Base-by-base conservation (phyloP, 208 protist genomes). In the Trypanosoma boissoni region DNA sequence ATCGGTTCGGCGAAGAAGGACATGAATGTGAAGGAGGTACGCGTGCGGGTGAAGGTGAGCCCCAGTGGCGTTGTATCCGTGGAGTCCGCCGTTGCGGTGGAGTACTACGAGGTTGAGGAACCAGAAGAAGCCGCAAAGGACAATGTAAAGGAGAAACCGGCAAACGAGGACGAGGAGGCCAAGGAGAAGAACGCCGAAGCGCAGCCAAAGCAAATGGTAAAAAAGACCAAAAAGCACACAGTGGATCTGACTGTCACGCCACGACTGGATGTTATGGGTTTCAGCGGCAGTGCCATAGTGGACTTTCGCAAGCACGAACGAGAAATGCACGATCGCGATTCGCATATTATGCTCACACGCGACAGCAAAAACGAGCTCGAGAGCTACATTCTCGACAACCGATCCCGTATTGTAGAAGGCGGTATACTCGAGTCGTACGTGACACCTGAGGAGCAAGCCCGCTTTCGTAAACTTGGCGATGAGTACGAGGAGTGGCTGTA, bases 281-380 rank as follows among this genome's bases (percentile, higher is more conserved):
- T 86, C 68, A 24, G 67, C 37, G 32, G 65, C 56, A 65, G 72
- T 16, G 32, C 49, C 23, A 65, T 96, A 6, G 34, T 90, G 9
- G 8, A 43, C 42, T 92, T 89, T 64, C 53, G 70, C 28, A 74
- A 81, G 65, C 24, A 53, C n/a, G 92, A 97, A 64, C 21, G 42
- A 12, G 78, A 92, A 36, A 95, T 96, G 92, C 42, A 76, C 69
- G 62, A 78, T 32, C 75, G 72, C 43, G 92, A 97, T 65, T 21
- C 27, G 12, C 45, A 65, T 23, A 80, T 97, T 49, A 59, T 63
- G 23, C 67, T 69, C 48, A 95, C 85, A 37, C 76, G 74, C 2
- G 88, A 95, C 52, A 88, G 85, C 54, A 92, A 94, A 72, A 97
- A 97, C 54, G 77, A 86, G 53, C 78, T 97, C 16, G 92, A 97